These are phyloP conservation scores for Globisporangium iwayamae DNA, from an alignment of 352 stramenopile genomes.

Conservation along the genomic window DNA sequence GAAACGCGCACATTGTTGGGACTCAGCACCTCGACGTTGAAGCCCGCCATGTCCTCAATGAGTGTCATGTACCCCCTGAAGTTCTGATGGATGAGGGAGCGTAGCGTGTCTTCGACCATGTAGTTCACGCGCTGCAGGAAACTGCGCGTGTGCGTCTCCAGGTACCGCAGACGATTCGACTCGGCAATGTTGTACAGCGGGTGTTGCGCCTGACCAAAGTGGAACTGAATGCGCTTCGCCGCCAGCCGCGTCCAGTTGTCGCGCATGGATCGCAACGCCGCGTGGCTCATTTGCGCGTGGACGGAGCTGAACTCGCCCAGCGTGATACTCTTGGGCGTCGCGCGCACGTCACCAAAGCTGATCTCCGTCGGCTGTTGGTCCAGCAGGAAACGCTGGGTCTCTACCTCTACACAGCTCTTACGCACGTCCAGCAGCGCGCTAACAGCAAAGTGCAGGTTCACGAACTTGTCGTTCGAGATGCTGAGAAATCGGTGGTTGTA, in stretches of 20 bases:
- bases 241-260: slow-evolving; percentile 73
- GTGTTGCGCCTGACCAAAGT: slow-evolving; percentile 52
- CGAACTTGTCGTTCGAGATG: slow-evolving; percentile 59
- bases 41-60: slow-evolving; percentile 66
- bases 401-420: slow-evolving; percentile 61
- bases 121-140: slow-evolving; percentile 82
- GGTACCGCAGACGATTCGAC: slow-evolving; percentile 66
- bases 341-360: slow-evolving; percentile 45
- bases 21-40: slow-evolving; percentile 46
- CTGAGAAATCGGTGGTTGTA: slow-evolving; percentile 66
- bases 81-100: slow-evolving; percentile 56
- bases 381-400: slow-evolving; percentile 57
- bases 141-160: slow-evolving; percentile 41
- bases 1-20: slow-evolving; percentile 43
- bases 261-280: slow-evolving; percentile 67
- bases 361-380: slow-evolving; percentile 66
- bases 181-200: slow-evolving; percentile 61
- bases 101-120: slow-evolving; percentile 76
- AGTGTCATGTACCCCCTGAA: slow-evolving; percentile 66
- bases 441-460: slow-evolving; percentile 70
- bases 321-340: slow-evolving; percentile 62
- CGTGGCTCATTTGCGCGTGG: slow-evolving; percentile 69
- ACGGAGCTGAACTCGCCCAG: slow-evolving; percentile 66
- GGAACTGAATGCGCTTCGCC: slow-evolving; percentile 69
- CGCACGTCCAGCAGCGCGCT: slow-evolving; percentile 72